Base-by-base conservation (phyloP, 2,329 filamentous ascomycete species). In the Cryphonectria nitschkei region DNA sequence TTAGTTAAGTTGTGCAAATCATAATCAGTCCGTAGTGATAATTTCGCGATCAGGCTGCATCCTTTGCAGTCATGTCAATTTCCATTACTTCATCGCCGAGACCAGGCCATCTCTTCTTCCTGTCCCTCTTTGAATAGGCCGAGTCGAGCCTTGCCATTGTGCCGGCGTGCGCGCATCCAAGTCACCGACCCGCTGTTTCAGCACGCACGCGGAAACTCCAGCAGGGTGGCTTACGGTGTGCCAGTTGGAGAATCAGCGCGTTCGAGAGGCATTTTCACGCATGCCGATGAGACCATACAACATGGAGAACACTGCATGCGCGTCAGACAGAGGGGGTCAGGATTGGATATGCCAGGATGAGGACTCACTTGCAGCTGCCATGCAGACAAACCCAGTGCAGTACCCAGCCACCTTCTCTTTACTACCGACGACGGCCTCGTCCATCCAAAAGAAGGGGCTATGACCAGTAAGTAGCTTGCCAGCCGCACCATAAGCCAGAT, bases 381-480 rank as follows among this genome's bases (percentile, higher is more conserved):
- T 74, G 1, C 79, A 73, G 29, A 87, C 76, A 71, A 88, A 88
- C 8, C 79, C 81, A 60, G 82, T 77, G 68, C 80, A 82, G 72
- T 84, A 84, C 7, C 81, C 80, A 54, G 82, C 78, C 29, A 86
- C 82, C 22, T 83, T 82, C 74, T 83, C 82, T 54, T 81, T 78
- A 39, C 81, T 81, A 62, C 82, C 82, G 73, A 85, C 81, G 68
- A 82, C 76, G 7, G 79, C 76, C 67, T 82, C 80, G 73, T 87
- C 83, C 67, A 88, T 79, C 82, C 85, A 87, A 77, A 85, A 87
- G 73, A 86, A 86, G 13, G 85, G 79, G 69, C 78, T 81, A 66
- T 81, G 81, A 46, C 82, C 82, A 1, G 85, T 87, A 67, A 83
- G 67, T 37, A 81, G 76, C 73, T 82, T 82, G 34, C 86, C 86